A percentile compares a stretch with the other conserved stretches of the same genome.
Conservation (phyloP, 208 protist species). For the Trypanosoma avium region DNA sequence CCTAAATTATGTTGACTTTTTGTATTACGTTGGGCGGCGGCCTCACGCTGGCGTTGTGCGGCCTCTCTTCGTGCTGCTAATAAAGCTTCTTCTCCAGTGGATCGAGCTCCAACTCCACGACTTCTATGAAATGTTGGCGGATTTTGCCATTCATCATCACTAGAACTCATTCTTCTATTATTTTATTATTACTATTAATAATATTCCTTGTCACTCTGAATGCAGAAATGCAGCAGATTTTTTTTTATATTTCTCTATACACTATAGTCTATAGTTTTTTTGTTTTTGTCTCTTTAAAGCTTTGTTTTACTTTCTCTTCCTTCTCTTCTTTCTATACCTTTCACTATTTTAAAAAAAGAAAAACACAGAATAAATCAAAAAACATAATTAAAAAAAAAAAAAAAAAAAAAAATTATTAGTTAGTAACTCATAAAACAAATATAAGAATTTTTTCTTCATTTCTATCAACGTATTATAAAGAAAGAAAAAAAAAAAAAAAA, state of each 20-base stretch:
- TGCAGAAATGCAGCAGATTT: no score
- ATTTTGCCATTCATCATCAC: slow-evolving; percentile 51
- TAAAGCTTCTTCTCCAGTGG: slow-evolving; percentile 39
- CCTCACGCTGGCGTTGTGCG: slow-evolving; percentile 54
- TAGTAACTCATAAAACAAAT: not conserved
- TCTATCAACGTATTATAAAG: slow-evolving; percentile 8
- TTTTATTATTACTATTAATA: no score
- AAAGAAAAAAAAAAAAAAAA: no score
- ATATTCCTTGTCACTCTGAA: no score
- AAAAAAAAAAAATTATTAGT: not conserved
- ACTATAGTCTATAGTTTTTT: not conserved
- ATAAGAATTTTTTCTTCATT: slow-evolving; percentile 6
- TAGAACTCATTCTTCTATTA: slow-evolving; percentile 33
- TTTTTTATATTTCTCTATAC: not conserved
- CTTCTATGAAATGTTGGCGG: slow-evolving; percentile 18
- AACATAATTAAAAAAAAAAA: not conserved
- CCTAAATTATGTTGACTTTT: slow-evolving; percentile 8
- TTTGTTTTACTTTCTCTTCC: not conserved
- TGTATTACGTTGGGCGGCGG: slow-evolving; percentile 22
- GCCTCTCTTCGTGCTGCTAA: slow-evolving; percentile 57
- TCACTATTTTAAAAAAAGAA: not conserved
- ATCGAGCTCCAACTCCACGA: not conserved
- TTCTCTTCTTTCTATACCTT: not conserved
- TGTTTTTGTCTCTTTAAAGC: not conserved
- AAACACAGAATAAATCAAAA: not conserved